Evolutionary conservation across 2,329 filamentous ascomycete genomes (phyloP).

Genomic region (Talaromyces verruculosus): DNA sequence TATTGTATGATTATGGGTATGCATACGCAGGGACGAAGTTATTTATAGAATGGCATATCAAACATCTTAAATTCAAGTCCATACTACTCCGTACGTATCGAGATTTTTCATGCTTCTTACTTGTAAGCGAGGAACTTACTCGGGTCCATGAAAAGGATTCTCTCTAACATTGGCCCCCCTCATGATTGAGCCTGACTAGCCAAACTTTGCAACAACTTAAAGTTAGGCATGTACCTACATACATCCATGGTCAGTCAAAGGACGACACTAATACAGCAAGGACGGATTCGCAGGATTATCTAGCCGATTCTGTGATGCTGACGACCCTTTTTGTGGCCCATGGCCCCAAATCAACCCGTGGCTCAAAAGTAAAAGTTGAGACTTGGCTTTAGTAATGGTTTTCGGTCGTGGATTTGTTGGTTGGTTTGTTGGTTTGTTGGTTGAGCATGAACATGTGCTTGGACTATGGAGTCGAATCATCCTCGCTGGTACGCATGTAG

Average conservation of each 20-base stretch:
- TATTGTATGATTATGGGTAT: neutral
- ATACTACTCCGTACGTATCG: neutral
- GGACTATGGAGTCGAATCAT: neutral
- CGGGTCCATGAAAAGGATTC: neutral
- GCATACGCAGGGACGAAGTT: neutral
- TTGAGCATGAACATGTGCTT: neutral
- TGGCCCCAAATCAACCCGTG: neutral
- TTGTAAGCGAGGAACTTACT: neutral
- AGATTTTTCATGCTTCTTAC: neutral
- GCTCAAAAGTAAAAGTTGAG: neutral
- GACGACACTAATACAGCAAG: neutral
- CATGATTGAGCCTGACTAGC: neutral
- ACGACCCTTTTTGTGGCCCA: neutral
- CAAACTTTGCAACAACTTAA: neutral
- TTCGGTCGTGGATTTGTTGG: neutral
- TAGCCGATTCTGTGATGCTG: neutral
- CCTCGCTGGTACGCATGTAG: neutral
- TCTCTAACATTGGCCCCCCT: neutral
- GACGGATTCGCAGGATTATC: neutral
- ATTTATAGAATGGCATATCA: constrained; percentile 6
- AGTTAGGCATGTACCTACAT: neutral
- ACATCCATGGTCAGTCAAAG: neutral
- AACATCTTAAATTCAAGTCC: neutral
- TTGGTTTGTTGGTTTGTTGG: neutral
- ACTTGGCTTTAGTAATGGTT: neutral